phyloP scores from a whole-genome alignment of 2,329 filamentous ascomycete species.

The Cyphellophora attinorum region DNA sequence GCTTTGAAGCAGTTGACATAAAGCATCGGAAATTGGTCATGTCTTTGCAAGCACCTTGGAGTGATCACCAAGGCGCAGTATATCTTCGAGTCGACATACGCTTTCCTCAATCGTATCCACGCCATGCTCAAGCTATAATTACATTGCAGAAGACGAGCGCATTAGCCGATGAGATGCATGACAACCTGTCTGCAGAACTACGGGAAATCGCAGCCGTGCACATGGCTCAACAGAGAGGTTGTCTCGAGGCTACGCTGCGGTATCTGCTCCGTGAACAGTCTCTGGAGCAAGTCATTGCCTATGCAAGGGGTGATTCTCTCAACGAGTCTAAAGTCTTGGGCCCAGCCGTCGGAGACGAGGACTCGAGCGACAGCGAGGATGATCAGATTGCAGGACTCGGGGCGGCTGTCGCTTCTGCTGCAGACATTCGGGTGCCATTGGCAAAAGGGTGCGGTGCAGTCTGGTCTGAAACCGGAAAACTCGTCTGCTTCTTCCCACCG shows the following conservation, averaged over 20 bases:
- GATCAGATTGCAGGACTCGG: slow-evolving; percentile 21
- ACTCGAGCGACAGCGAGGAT: slow-evolving; percentile 76
- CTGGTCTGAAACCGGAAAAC: slow-evolving; percentile 48
- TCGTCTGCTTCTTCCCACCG: slow-evolving; percentile 49
- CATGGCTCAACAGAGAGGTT: slow-evolving; percentile 42
- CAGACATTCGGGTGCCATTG: slow-evolving; percentile 55
- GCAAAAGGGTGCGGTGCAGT: slow-evolving; percentile 49
- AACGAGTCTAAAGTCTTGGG: slow-evolving; percentile 38
- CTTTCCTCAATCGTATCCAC: slow-evolving; percentile 50
- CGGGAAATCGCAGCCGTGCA: slow-evolving; percentile 46
- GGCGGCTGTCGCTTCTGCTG: slow-evolving; percentile 35
- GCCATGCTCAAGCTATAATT: slow-evolving; percentile 39
- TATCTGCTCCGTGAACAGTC: slow-evolving; percentile 51
- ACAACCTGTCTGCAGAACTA: slow-evolving; percentile 41
- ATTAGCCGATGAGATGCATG: slow-evolving; percentile 41
- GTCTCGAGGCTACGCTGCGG: slow-evolving; percentile 51
- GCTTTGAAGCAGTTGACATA: slow-evolving; percentile 50
- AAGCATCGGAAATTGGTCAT: slow-evolving; percentile 44
- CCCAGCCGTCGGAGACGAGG: slow-evolving; percentile 52
- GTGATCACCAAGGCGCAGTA: slow-evolving; percentile 37
- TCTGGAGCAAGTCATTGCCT: slow-evolving; percentile 47
- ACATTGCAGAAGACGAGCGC: slow-evolving; percentile 48
- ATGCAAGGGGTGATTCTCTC: slow-evolving; percentile 49
- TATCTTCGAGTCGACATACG: slow-evolving; percentile 50
- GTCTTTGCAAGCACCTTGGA: slow-evolving; percentile 53